These are phyloP conservation scores for Neofusicoccum sp. DNA, from an alignment of 2,329 filamentous ascomycete genomes.

Conservation along the genomic window DNA sequence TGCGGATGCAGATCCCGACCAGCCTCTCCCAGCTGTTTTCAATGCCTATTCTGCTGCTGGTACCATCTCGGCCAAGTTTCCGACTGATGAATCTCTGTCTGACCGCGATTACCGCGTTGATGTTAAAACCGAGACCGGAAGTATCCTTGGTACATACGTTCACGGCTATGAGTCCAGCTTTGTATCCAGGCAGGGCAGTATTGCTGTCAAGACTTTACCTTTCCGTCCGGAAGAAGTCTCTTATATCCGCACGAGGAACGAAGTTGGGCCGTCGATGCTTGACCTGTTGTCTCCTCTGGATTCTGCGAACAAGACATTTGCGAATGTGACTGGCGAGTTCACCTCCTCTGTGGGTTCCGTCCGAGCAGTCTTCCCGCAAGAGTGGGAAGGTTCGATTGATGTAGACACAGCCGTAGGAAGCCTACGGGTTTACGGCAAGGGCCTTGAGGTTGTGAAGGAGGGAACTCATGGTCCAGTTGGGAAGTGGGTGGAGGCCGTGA, in stretches of 20 bases:
- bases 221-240: background rate
- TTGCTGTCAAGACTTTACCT: background rate
- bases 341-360: background rate
- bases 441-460: background rate
- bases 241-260: background rate
- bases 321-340: background rate
- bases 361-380: background rate
- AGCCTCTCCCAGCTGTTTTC: background rate
- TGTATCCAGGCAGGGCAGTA: background rate
- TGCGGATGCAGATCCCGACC: background rate
- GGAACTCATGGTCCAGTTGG: background rate
- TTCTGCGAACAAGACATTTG: background rate
- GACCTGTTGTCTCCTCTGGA: background rate
- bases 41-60: background rate
- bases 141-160: background rate
- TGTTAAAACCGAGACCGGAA: constrained; percentile 1
- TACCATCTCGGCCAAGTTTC: background rate
- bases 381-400: background rate
- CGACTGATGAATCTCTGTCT: background rate
- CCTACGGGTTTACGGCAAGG: background rate
- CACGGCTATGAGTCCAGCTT: background rate
- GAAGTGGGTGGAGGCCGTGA: constrained; percentile 4
- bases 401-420: background rate
- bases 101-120: background rate
- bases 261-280: background rate